Conservation (phyloP, 2,329 filamentous ascomycete species). For the Aspergillus pseudotamarii region DNA sequence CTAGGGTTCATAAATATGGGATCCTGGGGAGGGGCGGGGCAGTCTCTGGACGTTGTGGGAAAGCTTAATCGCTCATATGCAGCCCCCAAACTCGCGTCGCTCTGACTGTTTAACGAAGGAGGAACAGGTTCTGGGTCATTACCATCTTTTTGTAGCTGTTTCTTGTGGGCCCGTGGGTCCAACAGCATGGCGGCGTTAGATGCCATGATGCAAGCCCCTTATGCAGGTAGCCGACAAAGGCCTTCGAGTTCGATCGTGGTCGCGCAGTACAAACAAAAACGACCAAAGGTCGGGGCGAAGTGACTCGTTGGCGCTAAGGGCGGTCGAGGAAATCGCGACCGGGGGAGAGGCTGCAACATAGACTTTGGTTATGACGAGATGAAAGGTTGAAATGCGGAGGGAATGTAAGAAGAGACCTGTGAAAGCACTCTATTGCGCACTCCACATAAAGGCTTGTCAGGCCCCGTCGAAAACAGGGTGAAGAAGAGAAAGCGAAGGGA, state of each 20-base stretch:
- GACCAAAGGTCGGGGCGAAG: background rate
- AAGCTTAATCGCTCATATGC: conserved; percentile 14
- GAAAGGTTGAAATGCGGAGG: background rate
- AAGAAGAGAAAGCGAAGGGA: background rate
- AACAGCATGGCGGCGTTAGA: conserved; percentile 47
- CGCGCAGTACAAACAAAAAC: background rate
- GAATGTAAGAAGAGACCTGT: conserved; percentile 4
- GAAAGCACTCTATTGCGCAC: background rate
- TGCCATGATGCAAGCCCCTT: conserved; percentile 34
- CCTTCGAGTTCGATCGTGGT: background rate
- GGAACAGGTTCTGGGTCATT: conserved; percentile 20
- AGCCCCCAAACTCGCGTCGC: conserved; percentile 9
- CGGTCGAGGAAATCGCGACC: conserved; percentile 5
- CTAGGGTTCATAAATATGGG: conserved; percentile 20
- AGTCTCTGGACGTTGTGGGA: conserved; percentile 16
- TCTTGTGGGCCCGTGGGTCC: conserved; percentile 46
- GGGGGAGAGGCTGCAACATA: background rate
- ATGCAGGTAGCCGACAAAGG: conserved; percentile 20
- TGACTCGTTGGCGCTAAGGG: conserved; percentile 3
- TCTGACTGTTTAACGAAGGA: conserved; percentile 12
- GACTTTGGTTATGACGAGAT: background rate
- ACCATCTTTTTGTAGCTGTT: conserved; percentile 40
- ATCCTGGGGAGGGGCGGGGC: conserved; percentile 18
- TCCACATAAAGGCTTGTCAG: background rate
- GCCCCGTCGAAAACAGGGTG: background rate